These are phyloP conservation scores for Malus hybrid DNA, from an alignment of 331 rosid species.

Conservation along the genomic window DNA sequence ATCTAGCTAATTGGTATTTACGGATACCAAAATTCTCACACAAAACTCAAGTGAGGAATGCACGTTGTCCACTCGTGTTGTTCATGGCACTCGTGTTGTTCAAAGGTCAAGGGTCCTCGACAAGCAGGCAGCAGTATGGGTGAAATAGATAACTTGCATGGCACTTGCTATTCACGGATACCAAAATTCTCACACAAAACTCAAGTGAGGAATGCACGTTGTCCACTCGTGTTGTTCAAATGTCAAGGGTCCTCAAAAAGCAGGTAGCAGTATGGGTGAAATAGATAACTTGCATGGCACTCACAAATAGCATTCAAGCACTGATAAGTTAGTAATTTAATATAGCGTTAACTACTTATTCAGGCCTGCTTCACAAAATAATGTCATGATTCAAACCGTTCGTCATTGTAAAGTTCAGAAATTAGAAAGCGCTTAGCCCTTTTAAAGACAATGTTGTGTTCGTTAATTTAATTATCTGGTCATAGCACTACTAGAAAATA, in stretches of 20 bases:
- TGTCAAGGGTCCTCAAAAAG: background rate
- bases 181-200: background rate
- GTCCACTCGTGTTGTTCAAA: background rate
- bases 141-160: background rate
- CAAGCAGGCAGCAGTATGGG: background rate
- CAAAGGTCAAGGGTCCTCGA: background rate
- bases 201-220: background rate
- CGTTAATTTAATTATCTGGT: too few relatives aligned
- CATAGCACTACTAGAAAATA: too few relatives aligned
- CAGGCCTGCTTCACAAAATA: background rate
- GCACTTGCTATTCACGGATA: background rate
- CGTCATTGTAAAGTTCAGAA: background rate
- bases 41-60: background rate
- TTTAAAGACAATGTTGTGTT: background rate
- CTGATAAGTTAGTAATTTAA: background rate
- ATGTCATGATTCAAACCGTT: background rate
- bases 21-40: background rate
- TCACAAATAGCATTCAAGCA: background rate
- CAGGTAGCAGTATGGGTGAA: background rate
- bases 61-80: background rate
- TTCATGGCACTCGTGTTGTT: background rate
- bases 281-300: background rate
- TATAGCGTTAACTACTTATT: too few relatives aligned
- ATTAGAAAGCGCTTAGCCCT: background rate
- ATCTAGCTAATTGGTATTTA: background rate